Evolutionary conservation across 1,139 yeast species (phyloP).

Genomic region (Scheffersomyces insectosa): DNA sequence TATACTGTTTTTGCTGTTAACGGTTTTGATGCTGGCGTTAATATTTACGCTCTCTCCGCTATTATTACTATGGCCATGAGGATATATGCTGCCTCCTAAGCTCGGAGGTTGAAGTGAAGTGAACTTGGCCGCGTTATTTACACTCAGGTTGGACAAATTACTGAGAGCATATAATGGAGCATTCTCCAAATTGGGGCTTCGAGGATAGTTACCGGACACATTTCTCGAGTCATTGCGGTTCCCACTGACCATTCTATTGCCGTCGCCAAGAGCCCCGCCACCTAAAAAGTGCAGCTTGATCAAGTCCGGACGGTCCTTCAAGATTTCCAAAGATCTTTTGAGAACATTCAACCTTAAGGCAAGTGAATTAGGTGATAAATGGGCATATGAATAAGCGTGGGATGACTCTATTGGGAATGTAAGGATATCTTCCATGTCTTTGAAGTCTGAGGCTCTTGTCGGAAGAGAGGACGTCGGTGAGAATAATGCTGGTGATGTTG

Average conservation of each 20-base stretch:
- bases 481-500: too few species aligned
- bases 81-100: background rate
- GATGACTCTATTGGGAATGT: conserved; percentile 78
- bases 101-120: background rate
- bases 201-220: background rate
- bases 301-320: conserved; percentile 62
- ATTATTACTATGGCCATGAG: background rate
- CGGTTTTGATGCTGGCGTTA: background rate
- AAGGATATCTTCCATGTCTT: conserved; percentile 33
- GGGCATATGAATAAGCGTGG: conserved; percentile 84
- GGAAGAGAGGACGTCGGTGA: too few species aligned
- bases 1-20: background rate
- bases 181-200: conserved; percentile 1
- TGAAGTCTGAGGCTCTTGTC: conserved; percentile 5
- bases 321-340: conserved; percentile 72
- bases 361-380: conserved; percentile 75
- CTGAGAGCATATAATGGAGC: background rate
- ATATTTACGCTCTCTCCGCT: too few species aligned
- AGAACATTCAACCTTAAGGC: conserved; percentile 75
- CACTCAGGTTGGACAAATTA: background rate
- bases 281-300: conserved; percentile 26
- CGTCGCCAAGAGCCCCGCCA: background rate
- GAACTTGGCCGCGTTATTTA: background rate
- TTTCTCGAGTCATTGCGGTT: background rate
- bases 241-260: conserved; percentile 6